Evolutionary conservation across 345 rosid genomes (phyloP).

Genomic region (Eucalyptus pauciflora): DNA sequence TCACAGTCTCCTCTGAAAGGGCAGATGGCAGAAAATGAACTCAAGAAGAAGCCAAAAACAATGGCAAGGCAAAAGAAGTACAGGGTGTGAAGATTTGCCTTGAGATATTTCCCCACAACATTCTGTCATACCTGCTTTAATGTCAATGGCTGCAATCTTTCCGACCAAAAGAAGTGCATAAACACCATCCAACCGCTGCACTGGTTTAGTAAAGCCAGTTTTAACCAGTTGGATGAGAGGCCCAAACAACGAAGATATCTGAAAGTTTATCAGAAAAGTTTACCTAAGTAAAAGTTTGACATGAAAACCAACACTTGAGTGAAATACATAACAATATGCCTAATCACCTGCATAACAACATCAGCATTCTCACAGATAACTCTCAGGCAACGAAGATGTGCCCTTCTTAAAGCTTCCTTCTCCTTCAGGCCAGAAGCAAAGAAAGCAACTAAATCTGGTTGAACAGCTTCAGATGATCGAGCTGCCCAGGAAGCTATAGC

Average conservation of each 20-base stretch:
- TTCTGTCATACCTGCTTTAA: constrained; percentile 66
- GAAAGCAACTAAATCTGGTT: constrained; percentile 60
- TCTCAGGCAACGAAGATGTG: constrained; percentile 73
- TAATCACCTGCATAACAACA: constrained; percentile 48
- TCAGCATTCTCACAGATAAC: constrained; percentile 61
- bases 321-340: neutral
- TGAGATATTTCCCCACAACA: neutral
- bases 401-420: constrained; percentile 84
- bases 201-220: constrained; percentile 85
- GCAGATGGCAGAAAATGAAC: neutral
- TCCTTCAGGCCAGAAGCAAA: constrained; percentile 82
- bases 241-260: constrained; percentile 75
- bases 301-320: neutral
- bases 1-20: constrained; percentile 69
- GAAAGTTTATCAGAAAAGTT: constrained; percentile 4
- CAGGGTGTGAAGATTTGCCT: neutral
- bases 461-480: constrained; percentile 54
- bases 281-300: neutral
- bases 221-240: constrained; percentile 86
- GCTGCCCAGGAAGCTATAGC: constrained; percentile 73
- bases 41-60: neutral
- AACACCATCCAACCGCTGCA: constrained; percentile 88
- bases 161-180: constrained; percentile 76
- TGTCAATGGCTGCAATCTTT: constrained; percentile 77
- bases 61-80: neutral